Percentiles rank a stretch among this genome's conserved stretches.
Conservation (phyloP, 495 filamentous ascomycete genomes). For the Penicillium soppii region DNA sequence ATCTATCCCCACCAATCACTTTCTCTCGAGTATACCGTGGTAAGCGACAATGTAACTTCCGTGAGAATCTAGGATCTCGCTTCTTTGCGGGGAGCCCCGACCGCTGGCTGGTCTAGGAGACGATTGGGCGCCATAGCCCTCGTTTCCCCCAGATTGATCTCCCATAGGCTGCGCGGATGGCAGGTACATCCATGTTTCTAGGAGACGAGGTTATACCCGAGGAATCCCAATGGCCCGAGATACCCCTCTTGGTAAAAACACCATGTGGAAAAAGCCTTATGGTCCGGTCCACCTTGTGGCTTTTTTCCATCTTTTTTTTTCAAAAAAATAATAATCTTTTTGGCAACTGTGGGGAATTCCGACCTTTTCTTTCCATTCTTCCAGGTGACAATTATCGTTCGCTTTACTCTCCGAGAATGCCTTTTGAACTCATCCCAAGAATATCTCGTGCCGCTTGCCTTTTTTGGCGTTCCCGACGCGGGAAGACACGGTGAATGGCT, state of each 20-base stretch:
- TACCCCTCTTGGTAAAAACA: constrained; percentile 1
- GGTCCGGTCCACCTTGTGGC: neutral
- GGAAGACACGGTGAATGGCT: constrained; percentile 11
- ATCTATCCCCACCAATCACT: neutral
- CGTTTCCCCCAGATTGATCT: constrained; percentile 1
- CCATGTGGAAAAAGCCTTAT: constrained; percentile 8
- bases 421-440: neutral
- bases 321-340: no score
- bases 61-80: constrained; percentile 10
- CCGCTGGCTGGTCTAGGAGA: neutral
- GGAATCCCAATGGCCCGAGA: constrained; percentile 7
- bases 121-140: neutral
- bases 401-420: constrained; percentile 20
- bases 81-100: constrained; percentile 10
- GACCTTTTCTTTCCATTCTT: no score
- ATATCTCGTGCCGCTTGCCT: constrained; percentile 18
- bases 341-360: no score
- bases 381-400: neutral
- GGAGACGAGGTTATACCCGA: constrained; percentile 3
- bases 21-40: neutral
- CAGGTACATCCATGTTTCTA: constrained; percentile 1
- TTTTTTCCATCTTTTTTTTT: neutral
- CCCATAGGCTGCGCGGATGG: neutral
- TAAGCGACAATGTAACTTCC: constrained; percentile 6
- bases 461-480: constrained; percentile 25